phyloP scores from a whole-genome alignment of 169 alveolate genomes.

The Besnoitia besnoiti region DNA sequence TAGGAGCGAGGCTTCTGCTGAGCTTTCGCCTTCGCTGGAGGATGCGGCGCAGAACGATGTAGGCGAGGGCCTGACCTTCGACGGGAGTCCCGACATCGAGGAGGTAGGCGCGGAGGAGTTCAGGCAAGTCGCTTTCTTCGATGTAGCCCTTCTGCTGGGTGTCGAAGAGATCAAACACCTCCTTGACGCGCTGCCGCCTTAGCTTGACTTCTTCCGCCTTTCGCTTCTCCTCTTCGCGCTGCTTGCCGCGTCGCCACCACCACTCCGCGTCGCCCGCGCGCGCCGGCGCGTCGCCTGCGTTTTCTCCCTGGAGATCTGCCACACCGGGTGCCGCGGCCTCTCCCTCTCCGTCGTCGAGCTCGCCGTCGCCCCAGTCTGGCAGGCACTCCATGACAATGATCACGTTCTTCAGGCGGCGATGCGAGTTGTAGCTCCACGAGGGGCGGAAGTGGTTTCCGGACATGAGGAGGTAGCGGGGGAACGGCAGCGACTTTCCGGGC shows the following conservation, averaged over 20 bases:
- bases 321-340: neutral
- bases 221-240: neutral
- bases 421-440: constrained; percentile 32
- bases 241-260: neutral
- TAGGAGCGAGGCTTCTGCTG: too few relatives aligned
- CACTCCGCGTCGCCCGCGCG: neutral
- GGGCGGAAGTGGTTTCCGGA: constrained; percentile 42
- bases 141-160: constrained; percentile 77
- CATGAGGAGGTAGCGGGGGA: constrained; percentile 50
- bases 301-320: too few relatives aligned
- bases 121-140: constrained; percentile 34
- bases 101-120: constrained; percentile 50
- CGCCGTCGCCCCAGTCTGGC: constrained; percentile 55
- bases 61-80: neutral
- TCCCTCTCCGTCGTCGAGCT: neutral
- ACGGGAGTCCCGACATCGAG: constrained; percentile 38
- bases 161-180: constrained; percentile 84
- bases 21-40: neutral
- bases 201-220: too few relatives aligned
- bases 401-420: constrained; percentile 55
- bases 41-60: neutral
- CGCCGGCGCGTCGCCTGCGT: neutral
- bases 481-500: constrained; percentile 38
- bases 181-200: constrained; percentile 81
- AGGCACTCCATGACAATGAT: constrained; percentile 65